Conservation (phyloP, 2,329 filamentous ascomycete species). For the Botrytis sinoallii region DNA sequence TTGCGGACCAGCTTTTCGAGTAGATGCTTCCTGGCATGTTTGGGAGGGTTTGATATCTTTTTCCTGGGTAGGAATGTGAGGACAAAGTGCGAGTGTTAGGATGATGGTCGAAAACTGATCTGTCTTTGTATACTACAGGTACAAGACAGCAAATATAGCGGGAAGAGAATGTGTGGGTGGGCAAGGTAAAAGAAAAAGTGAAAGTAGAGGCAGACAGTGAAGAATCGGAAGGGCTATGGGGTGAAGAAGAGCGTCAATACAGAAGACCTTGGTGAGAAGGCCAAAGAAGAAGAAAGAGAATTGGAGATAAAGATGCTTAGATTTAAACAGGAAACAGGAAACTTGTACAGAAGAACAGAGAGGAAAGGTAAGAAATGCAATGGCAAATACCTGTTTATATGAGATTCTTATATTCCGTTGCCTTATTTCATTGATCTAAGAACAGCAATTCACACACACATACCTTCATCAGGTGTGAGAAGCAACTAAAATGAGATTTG, state of each 20-base stretch:
- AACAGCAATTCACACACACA: not conserved
- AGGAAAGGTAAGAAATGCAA: not conserved
- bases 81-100: rapidly evolving
- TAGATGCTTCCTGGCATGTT: not conserved
- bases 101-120: not conserved
- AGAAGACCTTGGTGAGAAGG: not conserved
- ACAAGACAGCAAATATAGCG: not conserved
- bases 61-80: not conserved
- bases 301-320: not conserved
- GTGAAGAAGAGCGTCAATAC: not conserved
- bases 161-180: not conserved
- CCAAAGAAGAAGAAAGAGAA: not conserved
- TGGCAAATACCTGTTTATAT: not conserved
- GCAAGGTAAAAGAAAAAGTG: not conserved
- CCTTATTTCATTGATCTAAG: not conserved
- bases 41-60: not conserved
- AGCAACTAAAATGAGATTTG: not conserved
- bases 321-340: not conserved
- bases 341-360: not conserved
- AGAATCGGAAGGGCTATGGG: not conserved
- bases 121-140: rapidly evolving
- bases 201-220: not conserved
- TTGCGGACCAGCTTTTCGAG: not conserved
- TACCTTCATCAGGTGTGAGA: not conserved
- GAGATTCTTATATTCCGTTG: not conserved